These are phyloP conservation scores for Botrytis elliptica DNA, from an alignment of 2,329 filamentous ascomycete species.

Conservation along the genomic window DNA sequence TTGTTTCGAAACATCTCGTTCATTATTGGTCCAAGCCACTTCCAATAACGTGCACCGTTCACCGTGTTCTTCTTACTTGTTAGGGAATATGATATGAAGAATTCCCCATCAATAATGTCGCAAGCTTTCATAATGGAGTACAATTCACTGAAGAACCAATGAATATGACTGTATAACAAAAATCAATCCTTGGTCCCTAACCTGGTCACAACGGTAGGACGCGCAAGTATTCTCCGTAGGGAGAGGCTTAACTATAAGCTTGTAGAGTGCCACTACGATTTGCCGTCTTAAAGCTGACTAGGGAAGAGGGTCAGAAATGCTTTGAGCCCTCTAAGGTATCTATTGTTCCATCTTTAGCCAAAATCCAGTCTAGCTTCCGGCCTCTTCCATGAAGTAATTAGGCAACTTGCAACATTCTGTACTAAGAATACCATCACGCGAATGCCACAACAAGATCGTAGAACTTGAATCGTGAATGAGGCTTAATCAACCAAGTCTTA, in stretches of 20 bases:
- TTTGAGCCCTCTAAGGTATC: neutral
- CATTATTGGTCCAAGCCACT: neutral
- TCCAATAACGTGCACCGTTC: neutral
- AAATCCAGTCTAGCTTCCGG: neutral
- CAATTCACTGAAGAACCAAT: neutral
- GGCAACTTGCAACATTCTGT: neutral
- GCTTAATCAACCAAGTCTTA: too few relatives aligned
- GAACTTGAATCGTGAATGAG: neutral
- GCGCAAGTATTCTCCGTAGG: neutral
- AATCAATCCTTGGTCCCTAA: neutral
- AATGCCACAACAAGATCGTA: neutral
- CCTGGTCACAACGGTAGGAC: neutral
- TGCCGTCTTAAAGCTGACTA: neutral
- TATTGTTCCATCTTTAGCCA: neutral
- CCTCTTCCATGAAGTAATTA: neutral
- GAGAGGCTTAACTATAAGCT: neutral
- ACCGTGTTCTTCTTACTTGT: neutral
- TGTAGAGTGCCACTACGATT: neutral
- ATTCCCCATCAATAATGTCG: neutral
- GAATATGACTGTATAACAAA: neutral
- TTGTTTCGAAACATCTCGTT: neutral
- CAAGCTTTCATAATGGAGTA: neutral
- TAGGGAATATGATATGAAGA: neutral
- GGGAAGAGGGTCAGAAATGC: neutral
- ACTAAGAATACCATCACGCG: neutral